Percentiles rank a stretch among this genome's conserved stretches.
Evolutionary conservation across 1,284 basidiomycete genomes (phyloP).

Genomic region (Cryptococcus hybrid): DNA sequence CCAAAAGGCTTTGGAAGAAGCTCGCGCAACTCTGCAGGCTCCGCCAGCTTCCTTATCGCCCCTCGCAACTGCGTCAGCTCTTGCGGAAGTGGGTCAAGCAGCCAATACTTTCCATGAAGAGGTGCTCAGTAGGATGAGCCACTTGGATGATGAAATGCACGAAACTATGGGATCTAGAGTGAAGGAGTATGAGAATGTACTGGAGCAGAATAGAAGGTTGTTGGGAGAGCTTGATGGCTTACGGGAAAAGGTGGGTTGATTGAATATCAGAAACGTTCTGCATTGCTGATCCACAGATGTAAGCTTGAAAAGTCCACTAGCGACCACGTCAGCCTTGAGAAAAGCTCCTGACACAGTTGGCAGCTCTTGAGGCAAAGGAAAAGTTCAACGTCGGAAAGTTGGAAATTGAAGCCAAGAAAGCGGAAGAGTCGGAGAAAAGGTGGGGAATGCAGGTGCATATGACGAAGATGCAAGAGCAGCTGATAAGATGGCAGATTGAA

Average conservation of each 20-base stretch:
- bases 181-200: constrained; percentile 16
- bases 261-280: neutral
- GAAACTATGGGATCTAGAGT: constrained; percentile 12
- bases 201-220: constrained; percentile 14
- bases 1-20: neutral
- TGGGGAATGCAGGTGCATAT: constrained; percentile 9
- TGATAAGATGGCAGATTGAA: constrained; percentile 1
- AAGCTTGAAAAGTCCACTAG: neutral
- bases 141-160: constrained; percentile 17
- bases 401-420: neutral
- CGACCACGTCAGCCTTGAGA: neutral
- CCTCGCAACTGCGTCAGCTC: neutral
- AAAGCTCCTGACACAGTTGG: neutral
- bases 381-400: neutral
- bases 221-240: constrained; percentile 14
- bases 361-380: neutral
- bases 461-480: constrained; percentile 1
- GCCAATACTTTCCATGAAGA: constrained; percentile 15
- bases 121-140: constrained; percentile 9
- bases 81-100: constrained; percentile 6
- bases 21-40: neutral
- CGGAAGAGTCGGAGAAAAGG: constrained; percentile 1
- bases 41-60: neutral
- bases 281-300: neutral
- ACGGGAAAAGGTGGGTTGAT: constrained; percentile 8